phyloP scores from a whole-genome alignment of 352 stramenopile genomes.

The Globisporangium apiculatum region DNA sequence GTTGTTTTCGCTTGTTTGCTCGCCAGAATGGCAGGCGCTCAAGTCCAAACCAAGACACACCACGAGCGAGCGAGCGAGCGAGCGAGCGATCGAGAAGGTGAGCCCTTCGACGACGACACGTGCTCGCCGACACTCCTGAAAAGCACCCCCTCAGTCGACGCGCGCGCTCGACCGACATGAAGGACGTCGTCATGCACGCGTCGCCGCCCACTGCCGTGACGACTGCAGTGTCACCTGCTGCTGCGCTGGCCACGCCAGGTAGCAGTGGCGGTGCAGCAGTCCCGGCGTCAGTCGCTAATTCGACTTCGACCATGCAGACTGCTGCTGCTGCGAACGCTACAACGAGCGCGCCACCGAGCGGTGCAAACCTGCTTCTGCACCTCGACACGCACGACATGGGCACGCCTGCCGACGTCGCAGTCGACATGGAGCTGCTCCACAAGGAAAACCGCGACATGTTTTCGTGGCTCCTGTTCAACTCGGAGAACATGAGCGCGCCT shows the following conservation, averaged over 20 bases:
- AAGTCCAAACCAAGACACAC: background rate
- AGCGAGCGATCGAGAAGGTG: background rate
- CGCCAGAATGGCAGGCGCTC: no score
- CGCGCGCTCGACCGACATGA: slow-evolving; percentile 6
- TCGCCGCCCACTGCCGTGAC: slow-evolving; percentile 5
- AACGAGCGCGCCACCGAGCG: background rate
- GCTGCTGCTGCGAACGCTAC: background rate
- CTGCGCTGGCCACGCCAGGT: background rate
- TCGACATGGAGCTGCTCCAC: slow-evolving; percentile 63
- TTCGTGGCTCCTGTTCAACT: slow-evolving; percentile 83
- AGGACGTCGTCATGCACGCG: slow-evolving; percentile 12
- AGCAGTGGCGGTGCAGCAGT: background rate
- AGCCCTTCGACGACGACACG: background rate
- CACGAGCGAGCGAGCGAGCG: background rate
- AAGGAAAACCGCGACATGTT: slow-evolving; percentile 79
- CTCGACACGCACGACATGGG: slow-evolving; percentile 14
- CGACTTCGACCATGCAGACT: background rate
- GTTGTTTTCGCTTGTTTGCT: no score
- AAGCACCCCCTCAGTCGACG: background rate
- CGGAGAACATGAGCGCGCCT: slow-evolving; percentile 69
- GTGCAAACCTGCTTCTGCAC: slow-evolving; percentile 10
- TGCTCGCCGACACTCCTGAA: background rate
- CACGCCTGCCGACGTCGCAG: slow-evolving; percentile 21
- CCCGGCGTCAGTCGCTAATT: background rate
- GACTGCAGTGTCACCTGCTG: slow-evolving; percentile 3